phyloP scores from a whole-genome alignment of 2,329 filamentous ascomycete species.

The Calycina herbarum region DNA sequence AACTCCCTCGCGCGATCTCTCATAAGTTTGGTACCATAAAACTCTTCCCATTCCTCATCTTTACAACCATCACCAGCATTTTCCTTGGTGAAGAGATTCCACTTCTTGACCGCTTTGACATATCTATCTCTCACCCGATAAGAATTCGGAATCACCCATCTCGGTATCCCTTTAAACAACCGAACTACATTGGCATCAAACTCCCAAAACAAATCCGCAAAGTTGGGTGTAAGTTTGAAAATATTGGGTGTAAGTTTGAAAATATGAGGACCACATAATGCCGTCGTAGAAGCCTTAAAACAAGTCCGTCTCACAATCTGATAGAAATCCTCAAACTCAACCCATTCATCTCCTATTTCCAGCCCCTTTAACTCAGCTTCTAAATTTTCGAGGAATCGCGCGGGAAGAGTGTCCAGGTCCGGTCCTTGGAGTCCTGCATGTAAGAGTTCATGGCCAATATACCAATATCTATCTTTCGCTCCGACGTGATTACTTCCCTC shows the following conservation, averaged over 20 bases:
- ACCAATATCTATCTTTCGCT: conserved; percentile 22
- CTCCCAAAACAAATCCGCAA: conserved; percentile 36
- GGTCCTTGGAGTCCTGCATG: conserved; percentile 21
- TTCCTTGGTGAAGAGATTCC: conserved; percentile 31
- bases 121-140: conserved; percentile 30
- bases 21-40: conserved; percentile 36
- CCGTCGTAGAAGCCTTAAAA: conserved; percentile 30
- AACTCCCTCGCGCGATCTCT: conserved; percentile 22
- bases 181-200: conserved; percentile 30
- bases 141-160: conserved; percentile 31
- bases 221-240: conserved; percentile 30
- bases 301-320: conserved; percentile 29
- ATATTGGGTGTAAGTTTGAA: conserved; percentile 32
- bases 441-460: conserved; percentile 19
- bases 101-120: conserved; percentile 28
- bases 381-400: conserved; percentile 17
- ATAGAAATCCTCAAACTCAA: conserved; percentile 31
- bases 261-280: conserved; percentile 34
- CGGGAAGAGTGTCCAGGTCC: conserved; percentile 19
- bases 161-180: conserved; percentile 30
- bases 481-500: conserved; percentile 18
- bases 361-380: conserved; percentile 16
- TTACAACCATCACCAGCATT: conserved; percentile 23
- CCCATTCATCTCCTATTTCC: conserved; percentile 21
- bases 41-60: conserved; percentile 34